Percentiles rank a stretch among this genome's conserved stretches.
Conservation (phyloP, 345 rosid genomes). For the Pseudoturritis turrita region DNA sequence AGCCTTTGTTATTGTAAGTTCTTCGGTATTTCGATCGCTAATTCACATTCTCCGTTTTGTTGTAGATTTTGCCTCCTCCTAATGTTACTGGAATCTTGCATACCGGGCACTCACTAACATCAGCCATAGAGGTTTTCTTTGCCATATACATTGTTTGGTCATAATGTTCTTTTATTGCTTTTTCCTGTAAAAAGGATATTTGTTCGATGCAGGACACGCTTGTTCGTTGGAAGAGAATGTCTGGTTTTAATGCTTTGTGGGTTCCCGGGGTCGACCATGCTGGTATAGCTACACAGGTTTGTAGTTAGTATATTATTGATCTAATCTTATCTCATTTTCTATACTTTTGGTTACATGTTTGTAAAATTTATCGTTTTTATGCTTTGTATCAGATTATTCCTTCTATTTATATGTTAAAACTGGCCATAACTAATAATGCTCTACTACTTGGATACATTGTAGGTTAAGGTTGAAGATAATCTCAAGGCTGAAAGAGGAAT, state of each 20-base stretch:
- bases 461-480: slow-evolving; percentile 76
- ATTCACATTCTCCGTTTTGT: neutral
- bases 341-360: too few species aligned
- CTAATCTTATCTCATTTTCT: too few species aligned
- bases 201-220: slow-evolving; percentile 52
- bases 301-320: slow-evolving; percentile 16
- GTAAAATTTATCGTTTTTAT: too few species aligned
- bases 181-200: neutral
- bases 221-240: slow-evolving; percentile 85
- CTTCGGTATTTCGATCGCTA: neutral
- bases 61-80: slow-evolving; percentile 85
- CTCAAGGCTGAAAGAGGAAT: slow-evolving; percentile 53
- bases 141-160: too few species aligned
- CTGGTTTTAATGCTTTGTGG: slow-evolving; percentile 77
- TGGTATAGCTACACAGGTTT: slow-evolving; percentile 76
- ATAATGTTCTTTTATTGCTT: neutral
- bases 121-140: slow-evolving; percentile 56
- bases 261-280: slow-evolving; percentile 85
- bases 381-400: too few species aligned
- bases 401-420: neutral
- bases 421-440: neutral
- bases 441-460: slow-evolving; percentile 1
- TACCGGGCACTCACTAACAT: slow-evolving; percentile 83
- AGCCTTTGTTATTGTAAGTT: slow-evolving; percentile 39
- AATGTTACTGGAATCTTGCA: slow-evolving; percentile 90